These are phyloP conservation scores for Xerocomellus dryophilus DNA, from an alignment of 768 basidiomycete species.

Conservation along the genomic window DNA sequence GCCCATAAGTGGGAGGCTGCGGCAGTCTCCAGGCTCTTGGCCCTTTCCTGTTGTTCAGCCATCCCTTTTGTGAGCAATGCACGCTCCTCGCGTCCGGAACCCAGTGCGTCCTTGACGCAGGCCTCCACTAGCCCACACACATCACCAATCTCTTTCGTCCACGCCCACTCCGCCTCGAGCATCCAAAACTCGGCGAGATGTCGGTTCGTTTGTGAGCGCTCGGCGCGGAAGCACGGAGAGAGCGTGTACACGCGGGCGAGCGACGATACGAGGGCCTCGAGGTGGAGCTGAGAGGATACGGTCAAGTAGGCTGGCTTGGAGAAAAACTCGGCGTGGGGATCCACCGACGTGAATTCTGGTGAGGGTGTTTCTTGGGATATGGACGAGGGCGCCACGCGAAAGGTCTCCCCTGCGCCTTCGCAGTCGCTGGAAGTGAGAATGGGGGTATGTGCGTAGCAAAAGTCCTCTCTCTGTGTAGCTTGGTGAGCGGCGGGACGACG, in stretches of 20 bases:
- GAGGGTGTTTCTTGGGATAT: constrained; percentile 3
- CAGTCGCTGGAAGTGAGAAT: constrained; percentile 89
- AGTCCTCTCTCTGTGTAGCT: constrained; percentile 62
- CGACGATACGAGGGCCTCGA: constrained; percentile 80
- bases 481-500: constrained; percentile 15
- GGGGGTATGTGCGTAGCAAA: constrained; percentile 78
- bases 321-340: constrained; percentile 58
- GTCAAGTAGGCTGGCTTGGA: constrained; percentile 77
- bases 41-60: constrained; percentile 35
- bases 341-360: background rate
- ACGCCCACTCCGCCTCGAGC: constrained; percentile 94
- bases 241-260: constrained; percentile 87
- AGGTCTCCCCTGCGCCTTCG: constrained; percentile 94
- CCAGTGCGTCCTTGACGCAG: constrained; percentile 43
- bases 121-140: constrained; percentile 59
- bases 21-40: constrained; percentile 36
- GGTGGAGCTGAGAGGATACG: constrained; percentile 93
- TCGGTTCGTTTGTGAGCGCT: constrained; percentile 81
- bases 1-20: constrained; percentile 51
- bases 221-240: constrained; percentile 92
- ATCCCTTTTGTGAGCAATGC: constrained; percentile 32
- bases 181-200: constrained; percentile 99
- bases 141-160: constrained; percentile 43
- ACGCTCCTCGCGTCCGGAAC: constrained; percentile 31
- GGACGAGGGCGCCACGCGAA: constrained; percentile 53